phyloP scores from a whole-genome alignment of 2,329 filamentous ascomycete genomes.

The Massarina eburnea region DNA sequence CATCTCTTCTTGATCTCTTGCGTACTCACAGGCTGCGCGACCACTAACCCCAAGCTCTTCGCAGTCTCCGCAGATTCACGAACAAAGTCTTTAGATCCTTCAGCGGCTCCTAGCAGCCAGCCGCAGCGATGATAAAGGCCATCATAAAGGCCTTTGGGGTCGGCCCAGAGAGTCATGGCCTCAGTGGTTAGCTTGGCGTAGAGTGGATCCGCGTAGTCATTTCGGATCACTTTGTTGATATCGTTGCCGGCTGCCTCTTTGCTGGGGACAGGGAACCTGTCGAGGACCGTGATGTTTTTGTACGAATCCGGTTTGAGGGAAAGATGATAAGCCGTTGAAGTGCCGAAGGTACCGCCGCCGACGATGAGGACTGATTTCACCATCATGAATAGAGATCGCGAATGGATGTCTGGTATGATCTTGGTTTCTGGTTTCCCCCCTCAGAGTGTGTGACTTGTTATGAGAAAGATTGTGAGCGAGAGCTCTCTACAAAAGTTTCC shows the following conservation, averaged over 20 bases:
- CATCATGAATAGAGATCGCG: not conserved
- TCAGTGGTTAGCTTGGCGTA: conserved; percentile 51
- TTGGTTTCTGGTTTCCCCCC: too few relatives aligned
- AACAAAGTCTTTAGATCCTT: conserved; percentile 1
- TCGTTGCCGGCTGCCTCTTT: conserved; percentile 57
- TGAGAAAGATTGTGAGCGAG: not conserved
- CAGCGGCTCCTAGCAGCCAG: conserved; percentile 2
- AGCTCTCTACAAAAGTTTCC: not conserved
- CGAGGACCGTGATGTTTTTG: conserved; percentile 32
- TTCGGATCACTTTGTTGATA: conserved; percentile 61
- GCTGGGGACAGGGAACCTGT: conserved; percentile 41
- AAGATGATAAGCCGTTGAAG: conserved; percentile 63
- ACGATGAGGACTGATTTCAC: conserved; percentile 52
- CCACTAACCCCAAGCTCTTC: not conserved
- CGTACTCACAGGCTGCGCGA: not conserved
- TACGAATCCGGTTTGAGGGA: conserved; percentile 45
- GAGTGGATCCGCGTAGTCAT: conserved; percentile 57
- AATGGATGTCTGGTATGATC: too few relatives aligned
- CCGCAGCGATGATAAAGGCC: not conserved
- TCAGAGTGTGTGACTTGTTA: not conserved
- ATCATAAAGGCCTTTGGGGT: not conserved
- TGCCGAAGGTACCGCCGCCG: conserved; percentile 65
- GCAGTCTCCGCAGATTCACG: conserved; percentile 3
- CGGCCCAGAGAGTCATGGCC: conserved; percentile 18
- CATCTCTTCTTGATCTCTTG: not conserved